Percentiles rank a stretch among this genome's conserved stretches.
Conservation (phyloP, 1,139 yeast genomes). For the Candida labiduridarum region DNA sequence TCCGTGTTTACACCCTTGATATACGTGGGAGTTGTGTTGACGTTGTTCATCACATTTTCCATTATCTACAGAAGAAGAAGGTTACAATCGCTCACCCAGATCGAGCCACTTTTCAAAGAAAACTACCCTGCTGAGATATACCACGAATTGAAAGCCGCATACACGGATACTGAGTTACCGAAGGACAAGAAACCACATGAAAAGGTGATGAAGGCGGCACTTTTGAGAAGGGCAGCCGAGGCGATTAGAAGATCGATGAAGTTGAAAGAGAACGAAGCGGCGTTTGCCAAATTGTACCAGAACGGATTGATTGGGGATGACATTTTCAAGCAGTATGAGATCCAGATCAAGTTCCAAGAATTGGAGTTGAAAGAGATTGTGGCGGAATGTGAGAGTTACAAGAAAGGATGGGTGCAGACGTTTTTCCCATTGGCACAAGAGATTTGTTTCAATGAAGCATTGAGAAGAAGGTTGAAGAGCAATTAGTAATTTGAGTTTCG, state of each 20-base stretch:
- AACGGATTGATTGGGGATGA: slow-evolving; percentile 92
- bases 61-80: slow-evolving; percentile 66
- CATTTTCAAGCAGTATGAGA: slow-evolving; percentile 74
- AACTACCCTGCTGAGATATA: slow-evolving; percentile 70
- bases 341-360: slow-evolving; percentile 78
- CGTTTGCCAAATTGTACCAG: slow-evolving; percentile 72
- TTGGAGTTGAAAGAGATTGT: slow-evolving; percentile 78
- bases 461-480: slow-evolving; percentile 66
- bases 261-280: slow-evolving; percentile 72
- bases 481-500: neutral
- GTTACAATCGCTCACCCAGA: slow-evolving; percentile 51
- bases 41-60: slow-evolving; percentile 77
- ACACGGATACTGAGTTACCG: slow-evolving; percentile 39
- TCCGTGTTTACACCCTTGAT: slow-evolving; percentile 86
- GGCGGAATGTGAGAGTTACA: slow-evolving; percentile 71
- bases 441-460: slow-evolving; percentile 88
- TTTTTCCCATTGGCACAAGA: slow-evolving; percentile 85
- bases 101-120: slow-evolving; percentile 72
- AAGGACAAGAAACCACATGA: slow-evolving; percentile 66
- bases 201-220: slow-evolving; percentile 82
- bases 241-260: slow-evolving; percentile 68
- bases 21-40: slow-evolving; percentile 70
- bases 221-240: slow-evolving; percentile 74
- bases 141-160: slow-evolving; percentile 54
- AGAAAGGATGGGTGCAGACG: slow-evolving; percentile 78